Percentiles rank a stretch among this genome's conserved stretches.
Evolutionary conservation across 2,329 filamentous ascomycete species (phyloP).

Genomic region (Fusarium dimerum): DNA sequence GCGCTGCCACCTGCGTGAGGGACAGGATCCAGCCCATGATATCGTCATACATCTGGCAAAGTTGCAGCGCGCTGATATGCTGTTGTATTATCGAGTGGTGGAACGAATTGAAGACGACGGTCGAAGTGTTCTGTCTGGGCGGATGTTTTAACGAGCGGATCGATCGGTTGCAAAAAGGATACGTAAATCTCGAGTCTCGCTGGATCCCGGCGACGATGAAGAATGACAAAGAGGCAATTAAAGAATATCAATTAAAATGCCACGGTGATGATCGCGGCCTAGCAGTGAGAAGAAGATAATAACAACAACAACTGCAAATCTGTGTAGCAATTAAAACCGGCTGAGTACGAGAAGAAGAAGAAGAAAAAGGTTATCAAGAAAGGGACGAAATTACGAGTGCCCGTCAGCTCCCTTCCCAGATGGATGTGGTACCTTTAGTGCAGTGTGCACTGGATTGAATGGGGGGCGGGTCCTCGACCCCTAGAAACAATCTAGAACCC

Average conservation of each 20-base stretch:
- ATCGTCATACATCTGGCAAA: constrained; percentile 11
- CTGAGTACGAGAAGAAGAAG: too few species aligned
- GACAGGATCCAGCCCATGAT: constrained; percentile 26
- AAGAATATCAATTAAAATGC: neutral
- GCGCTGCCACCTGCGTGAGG: constrained; percentile 57
- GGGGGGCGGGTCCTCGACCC: too few species aligned
- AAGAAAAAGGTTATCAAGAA: too few species aligned
- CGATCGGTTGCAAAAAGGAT: neutral
- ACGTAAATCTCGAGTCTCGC: neutral
- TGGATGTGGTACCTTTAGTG: too few species aligned
- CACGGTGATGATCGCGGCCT: too few species aligned
- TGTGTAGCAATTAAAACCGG: too few species aligned
- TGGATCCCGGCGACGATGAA: neutral
- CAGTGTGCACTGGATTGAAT: too few species aligned
- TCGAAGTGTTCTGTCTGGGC: neutral
- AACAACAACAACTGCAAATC: too few species aligned
- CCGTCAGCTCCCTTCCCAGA: too few species aligned
- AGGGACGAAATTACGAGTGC: too few species aligned
- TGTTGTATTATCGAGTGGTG: neutral
- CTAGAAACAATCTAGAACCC: too few species aligned
- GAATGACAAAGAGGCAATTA: neutral
- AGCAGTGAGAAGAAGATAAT: too few species aligned
- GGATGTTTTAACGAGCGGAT: neutral
- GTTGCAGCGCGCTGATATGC: neutral
- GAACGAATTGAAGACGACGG: neutral